Conservation (phyloP, 1,284 basidiomycete genomes). For the Kwoniella shivajii region DNA sequence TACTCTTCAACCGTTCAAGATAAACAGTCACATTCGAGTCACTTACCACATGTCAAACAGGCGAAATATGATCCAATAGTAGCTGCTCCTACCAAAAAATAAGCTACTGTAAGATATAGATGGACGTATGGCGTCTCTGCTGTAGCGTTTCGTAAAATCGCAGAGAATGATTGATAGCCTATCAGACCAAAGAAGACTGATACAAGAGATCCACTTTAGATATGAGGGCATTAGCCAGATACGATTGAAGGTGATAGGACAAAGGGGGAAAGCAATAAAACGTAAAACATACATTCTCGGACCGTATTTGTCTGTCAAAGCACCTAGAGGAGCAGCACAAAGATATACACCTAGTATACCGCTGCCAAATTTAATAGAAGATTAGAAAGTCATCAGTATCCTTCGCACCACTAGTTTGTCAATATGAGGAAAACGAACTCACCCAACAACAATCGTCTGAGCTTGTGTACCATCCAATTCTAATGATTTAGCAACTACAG, state of each 20-base stretch:
- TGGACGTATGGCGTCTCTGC: constrained; percentile 37
- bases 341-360: constrained; percentile 55
- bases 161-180: constrained; percentile 49
- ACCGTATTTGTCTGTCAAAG: constrained; percentile 49
- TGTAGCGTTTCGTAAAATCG: constrained; percentile 26
- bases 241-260: too few species aligned
- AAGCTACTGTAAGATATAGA: constrained; percentile 45
- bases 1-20: too few species aligned
- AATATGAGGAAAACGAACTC: constrained; percentile 11
- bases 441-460: constrained; percentile 54
- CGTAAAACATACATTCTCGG: constrained; percentile 43
- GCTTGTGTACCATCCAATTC: constrained; percentile 42
- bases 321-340: constrained; percentile 52
- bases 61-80: constrained; percentile 54
- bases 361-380: constrained; percentile 20
- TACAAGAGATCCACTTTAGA: constrained; percentile 45
- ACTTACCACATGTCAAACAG: constrained; percentile 47
- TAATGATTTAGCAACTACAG: constrained; percentile 41
- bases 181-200: constrained; percentile 40
- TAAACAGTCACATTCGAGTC: not conserved
- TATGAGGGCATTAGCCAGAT: not conserved
- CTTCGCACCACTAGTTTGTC: not conserved
- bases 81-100: constrained; percentile 50
- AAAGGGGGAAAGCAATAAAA: too few species aligned
- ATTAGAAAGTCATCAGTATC: not conserved